Evolutionary conservation across 2,329 filamentous ascomycete genomes (phyloP).

Genomic region (Apiospora aurea): DNA sequence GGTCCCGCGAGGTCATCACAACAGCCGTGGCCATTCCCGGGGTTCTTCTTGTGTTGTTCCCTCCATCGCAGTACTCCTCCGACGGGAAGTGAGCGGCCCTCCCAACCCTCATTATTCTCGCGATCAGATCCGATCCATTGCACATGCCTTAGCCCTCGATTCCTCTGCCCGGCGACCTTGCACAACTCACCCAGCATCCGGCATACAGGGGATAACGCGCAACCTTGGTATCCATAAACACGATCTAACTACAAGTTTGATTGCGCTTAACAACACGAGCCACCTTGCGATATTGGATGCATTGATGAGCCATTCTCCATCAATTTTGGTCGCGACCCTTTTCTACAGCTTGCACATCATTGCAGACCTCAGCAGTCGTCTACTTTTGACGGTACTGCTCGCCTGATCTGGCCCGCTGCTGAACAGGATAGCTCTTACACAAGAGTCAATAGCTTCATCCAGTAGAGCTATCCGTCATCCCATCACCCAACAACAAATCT

Average conservation of each 20-base stretch:
- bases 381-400: slow-evolving; percentile 20
- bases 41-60: slow-evolving; percentile 6
- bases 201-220: slow-evolving; percentile 19
- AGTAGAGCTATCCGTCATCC: slow-evolving; percentile 23
- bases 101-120: slow-evolving; percentile 2
- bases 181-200: background rate
- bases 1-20: slow-evolving; percentile 20
- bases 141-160: slow-evolving; percentile 14
- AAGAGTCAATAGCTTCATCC: slow-evolving; percentile 20
- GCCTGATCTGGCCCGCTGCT: slow-evolving; percentile 10
- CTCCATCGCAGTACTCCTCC: background rate
- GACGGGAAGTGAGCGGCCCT: background rate
- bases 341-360: slow-evolving; percentile 12
- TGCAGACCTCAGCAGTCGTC: slow-evolving; percentile 10
- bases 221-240: slow-evolving; percentile 21
- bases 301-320: slow-evolving; percentile 18
- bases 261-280: slow-evolving; percentile 22
- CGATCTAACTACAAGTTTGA: slow-evolving; percentile 22
- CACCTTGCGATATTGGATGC: slow-evolving; percentile 20
- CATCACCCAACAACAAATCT: slow-evolving; percentile 21
- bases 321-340: slow-evolving; percentile 18
- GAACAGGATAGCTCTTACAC: slow-evolving; percentile 21
- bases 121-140: slow-evolving; percentile 2
- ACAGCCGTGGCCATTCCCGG: slow-evolving; percentile 8
- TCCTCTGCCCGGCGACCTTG: slow-evolving; percentile 7